These are phyloP conservation scores for Trypanosoma vivax DNA, from an alignment of 208 protist genomes.

Conservation along the genomic window DNA sequence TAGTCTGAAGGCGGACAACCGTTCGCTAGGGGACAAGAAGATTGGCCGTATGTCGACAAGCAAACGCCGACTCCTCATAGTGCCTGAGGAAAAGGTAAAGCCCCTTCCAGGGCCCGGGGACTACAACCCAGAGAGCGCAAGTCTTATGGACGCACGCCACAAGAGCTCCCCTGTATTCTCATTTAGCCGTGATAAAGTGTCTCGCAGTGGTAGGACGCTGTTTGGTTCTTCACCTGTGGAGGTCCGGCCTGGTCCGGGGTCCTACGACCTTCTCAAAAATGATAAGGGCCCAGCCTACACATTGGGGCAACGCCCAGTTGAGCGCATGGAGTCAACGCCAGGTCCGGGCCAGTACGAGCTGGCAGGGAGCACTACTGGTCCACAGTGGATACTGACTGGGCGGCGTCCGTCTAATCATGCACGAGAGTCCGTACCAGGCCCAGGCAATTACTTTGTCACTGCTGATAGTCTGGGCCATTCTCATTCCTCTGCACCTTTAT, in stretches of 20 bases:
- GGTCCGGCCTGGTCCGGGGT: constrained; percentile 31
- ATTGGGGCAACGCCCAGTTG: neutral
- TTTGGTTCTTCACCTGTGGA: neutral
- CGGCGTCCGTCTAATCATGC: neutral
- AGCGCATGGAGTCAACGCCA: neutral
- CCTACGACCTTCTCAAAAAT: constrained; percentile 20
- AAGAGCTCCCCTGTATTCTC: neutral
- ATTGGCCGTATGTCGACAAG: constrained; percentile 11
- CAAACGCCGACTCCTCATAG: constrained; percentile 27
- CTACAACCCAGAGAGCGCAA: constrained; percentile 27
- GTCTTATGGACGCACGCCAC: neutral
- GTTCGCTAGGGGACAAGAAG: too few species aligned
- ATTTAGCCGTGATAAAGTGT: constrained; percentile 6
- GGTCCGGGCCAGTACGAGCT: constrained; percentile 29
- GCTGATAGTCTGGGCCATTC: constrained; percentile 7
- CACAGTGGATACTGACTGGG: constrained; percentile 21
- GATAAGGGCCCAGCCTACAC: constrained; percentile 26
- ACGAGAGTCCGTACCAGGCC: constrained; percentile 10
- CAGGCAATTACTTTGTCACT: constrained; percentile 22
- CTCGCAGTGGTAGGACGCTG: neutral
- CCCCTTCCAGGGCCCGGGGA: constrained; percentile 30
- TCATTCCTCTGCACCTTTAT: constrained; percentile 12
- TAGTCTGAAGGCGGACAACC: neutral
- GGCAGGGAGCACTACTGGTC: constrained; percentile 10
- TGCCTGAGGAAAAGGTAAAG: constrained; percentile 2